Conservation (phyloP, 164 flowering plant genomes). For the Liriodendron chinense region DNA sequence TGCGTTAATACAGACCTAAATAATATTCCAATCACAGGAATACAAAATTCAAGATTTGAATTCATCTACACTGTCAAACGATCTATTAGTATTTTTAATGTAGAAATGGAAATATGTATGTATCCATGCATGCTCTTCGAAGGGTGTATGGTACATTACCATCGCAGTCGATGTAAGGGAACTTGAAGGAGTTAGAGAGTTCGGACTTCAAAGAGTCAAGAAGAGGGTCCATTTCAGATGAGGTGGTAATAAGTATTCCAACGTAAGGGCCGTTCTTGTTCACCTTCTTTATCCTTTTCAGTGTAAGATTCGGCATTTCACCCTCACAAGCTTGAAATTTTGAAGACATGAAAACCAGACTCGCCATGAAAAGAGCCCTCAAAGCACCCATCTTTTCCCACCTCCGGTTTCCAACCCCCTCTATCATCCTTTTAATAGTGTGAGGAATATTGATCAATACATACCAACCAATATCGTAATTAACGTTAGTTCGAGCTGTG, state of each 20-base stretch:
- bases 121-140: conserved; percentile 49
- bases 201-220: conserved; percentile 44
- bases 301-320: not conserved
- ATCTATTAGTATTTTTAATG: no score
- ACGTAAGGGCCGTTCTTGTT: conserved; percentile 49
- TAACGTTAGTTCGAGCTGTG: no score
- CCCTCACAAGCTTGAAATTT: not conserved
- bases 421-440: no score
- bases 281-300: conserved; percentile 16
- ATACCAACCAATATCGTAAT: no score
- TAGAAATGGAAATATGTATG: no score
- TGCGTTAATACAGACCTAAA: not conserved
- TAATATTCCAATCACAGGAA: not conserved
- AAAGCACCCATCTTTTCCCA: not conserved
- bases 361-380: not conserved
- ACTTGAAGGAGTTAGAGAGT: conserved; percentile 12
- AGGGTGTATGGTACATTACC: not conserved
- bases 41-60: conserved; percentile 7
- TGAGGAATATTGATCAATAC: no score
- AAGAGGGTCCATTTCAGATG: conserved; percentile 63
- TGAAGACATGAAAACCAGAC: not conserved
- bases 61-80: no score
- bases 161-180: not conserved
- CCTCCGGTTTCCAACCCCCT: no score
- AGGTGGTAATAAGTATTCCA: conserved; percentile 50